Base-by-base conservation (phyloP, 495 filamentous ascomycete species). In the Aspergillus diversus region DNA sequence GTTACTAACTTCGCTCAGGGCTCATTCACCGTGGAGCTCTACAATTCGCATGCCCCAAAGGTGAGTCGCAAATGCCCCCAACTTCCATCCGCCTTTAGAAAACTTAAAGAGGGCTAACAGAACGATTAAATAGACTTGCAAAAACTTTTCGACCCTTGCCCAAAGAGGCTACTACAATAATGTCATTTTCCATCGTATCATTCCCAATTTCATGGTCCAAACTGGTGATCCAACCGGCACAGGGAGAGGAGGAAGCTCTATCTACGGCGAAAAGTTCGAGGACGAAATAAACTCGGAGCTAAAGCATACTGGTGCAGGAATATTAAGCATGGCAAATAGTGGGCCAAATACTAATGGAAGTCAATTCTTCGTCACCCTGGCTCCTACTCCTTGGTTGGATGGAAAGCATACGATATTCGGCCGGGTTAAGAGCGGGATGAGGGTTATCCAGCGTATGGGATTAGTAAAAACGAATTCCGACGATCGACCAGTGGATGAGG, bases 321-420 rank as follows among this genome's bases (percentile, higher is more conserved):
- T 98, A 9, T 75, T 99, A 65, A 93, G 90, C 73, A 98, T 99
- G 95, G 95, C 95, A 60, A 99, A 99, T 73, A 89, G 87, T 8
- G 95, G 95, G 1, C 91, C 92, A 9, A 90, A 99, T 71, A 96
- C 95, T 54, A 98, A 98, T 75, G 96, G 95, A 42, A 89, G 86
- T 63, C 86, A 90, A 57, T 88, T 89, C 71, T 99, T 98, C 75
- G 86, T 99, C 61, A 98, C 96, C 7, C 83, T 97, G 47, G 95
- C 93, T 37, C 96, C 96, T 4, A 95, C 96, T 17, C 95, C 95
- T 2, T 98, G 95, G 95, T 77, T 99, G 62, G 96, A 99, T 77
- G 93, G 92, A 33, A 97, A 97, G 75, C 95, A 99, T 76, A 97
- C 95, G 6, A 97, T 99, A 66, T 99, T 99, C 72, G 95, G 96